Evolutionary conservation across 495 filamentous ascomycete genomes (phyloP), one percentile per base, ranked within the genome.

Genomic region (Talaromyces trachyspermus): DNA sequence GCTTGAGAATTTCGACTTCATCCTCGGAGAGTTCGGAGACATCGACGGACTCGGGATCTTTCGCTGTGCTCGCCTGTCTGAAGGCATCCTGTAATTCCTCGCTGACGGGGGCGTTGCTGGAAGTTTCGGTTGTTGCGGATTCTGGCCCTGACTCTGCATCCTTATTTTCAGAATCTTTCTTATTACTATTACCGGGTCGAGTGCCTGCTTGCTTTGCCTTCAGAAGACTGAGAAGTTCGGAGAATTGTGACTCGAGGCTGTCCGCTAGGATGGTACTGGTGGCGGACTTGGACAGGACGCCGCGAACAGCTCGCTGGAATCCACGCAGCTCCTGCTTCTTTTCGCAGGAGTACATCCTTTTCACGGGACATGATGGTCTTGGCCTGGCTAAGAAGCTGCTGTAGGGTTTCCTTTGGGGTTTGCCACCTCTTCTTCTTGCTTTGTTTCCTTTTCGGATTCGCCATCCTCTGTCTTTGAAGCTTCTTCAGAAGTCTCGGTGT

Each of bases 311-410:
- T 52, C 64, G 70, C 40, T 74, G 67, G 65, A 84, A 80, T 1
- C 68, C 74, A 35, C 81, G 75, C 15, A 83, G 64, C 36, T 79
- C 70, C 61, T 81, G 76, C 62, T 84, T 83, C 50, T 70, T 69
- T 80, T 80, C 37, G 72, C 78, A n/a, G 71, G 10, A 80, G 62
- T 3, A 68, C 59, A 1, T 70, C 64, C 54, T 72, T 76, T 46
- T 66, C 59, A 40, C 55, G 60, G 9, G 69, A 60, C 60, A 83
- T 72, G 50, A 80, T 66, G 19, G 44, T 53, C 56, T 80, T 77
- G 35, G 77, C 77, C 51, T 79, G 70, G 15, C 61, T 54, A 38
- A 81, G 59, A 41, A 80, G 63, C n/a, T 55, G 57, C 53, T 73
- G 68, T 33, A 82, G 60, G n/a, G 65, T 71, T 35, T 67, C 63